phyloP scores from a whole-genome alignment of 192 early-diverging fungal species.

The Globomyces pollinis-pini region DNA sequence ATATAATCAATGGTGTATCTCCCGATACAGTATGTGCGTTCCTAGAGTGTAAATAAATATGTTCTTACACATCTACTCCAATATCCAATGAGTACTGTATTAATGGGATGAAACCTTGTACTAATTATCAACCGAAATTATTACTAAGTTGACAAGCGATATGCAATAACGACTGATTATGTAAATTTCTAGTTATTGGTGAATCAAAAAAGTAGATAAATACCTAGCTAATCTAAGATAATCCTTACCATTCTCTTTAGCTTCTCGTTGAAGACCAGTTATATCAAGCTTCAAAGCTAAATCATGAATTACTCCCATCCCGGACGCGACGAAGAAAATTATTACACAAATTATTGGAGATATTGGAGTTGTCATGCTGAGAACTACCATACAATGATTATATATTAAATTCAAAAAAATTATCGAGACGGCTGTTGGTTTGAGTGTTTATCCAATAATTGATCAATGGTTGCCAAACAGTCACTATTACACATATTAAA shows the following conservation, averaged over 20 bases:
- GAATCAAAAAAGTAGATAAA: neutral
- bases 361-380: neutral
- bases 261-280: constrained; percentile 5
- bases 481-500: no score
- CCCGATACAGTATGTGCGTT: constrained; percentile 36
- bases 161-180: constrained; percentile 38
- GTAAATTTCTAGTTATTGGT: constrained; percentile 24
- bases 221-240: neutral
- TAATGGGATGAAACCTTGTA: constrained; percentile 6
- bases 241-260: neutral
- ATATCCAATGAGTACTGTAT: constrained; percentile 28
- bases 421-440: no score
- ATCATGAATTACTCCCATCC: constrained; percentile 7
- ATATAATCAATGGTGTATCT: constrained; percentile 46
- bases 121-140: neutral
- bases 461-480: no score
- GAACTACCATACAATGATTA: no score
- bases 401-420: no score
- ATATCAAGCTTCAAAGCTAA: constrained; percentile 6
- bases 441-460: no score
- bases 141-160: constrained; percentile 24
- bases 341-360: neutral
- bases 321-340: no score
- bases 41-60: no score
- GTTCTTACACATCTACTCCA: constrained; percentile 19